Percentiles rank a stretch among this genome's conserved stretches.
These are phyloP conservation scores for Marasmius oreades DNA, from an alignment of 1,284 basidiomycete genomes.

Conservation along the genomic window DNA sequence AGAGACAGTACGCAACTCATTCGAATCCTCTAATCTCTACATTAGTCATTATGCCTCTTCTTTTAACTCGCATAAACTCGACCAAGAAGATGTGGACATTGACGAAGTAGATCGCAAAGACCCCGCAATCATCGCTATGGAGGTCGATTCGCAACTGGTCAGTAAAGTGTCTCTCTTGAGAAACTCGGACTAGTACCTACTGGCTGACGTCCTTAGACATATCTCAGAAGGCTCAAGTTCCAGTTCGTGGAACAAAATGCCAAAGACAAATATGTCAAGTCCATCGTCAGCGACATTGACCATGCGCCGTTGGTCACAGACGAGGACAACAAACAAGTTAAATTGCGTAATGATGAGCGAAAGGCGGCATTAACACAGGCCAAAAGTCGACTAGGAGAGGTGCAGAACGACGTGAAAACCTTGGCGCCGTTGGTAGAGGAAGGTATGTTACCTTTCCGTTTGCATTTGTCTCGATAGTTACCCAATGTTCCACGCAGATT, in stretches of 20 bases:
- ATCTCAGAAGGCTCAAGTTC: conserved; percentile 81
- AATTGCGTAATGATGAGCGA: conserved; percentile 60
- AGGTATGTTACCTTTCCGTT: not conserved
- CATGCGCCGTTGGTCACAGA: conserved; percentile 73
- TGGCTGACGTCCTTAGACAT: conserved; percentile 53
- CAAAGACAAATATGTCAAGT: conserved; percentile 81
- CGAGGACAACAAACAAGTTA: conserved; percentile 68
- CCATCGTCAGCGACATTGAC: conserved; percentile 79
- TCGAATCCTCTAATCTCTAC: conserved; percentile 29
- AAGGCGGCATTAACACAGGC: conserved; percentile 63
- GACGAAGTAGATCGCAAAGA: conserved; percentile 36
- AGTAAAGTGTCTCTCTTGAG: conserved; percentile 14
- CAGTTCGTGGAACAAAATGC: conserved; percentile 85
- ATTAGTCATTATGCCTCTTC: conserved; percentile 32
- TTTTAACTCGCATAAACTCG: conserved; percentile 32
- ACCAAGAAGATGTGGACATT: conserved; percentile 31
- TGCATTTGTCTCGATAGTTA: not conserved
- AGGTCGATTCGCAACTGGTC: conserved; percentile 47
- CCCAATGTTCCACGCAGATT: conserved; percentile 39
- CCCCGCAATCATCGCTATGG: conserved; percentile 42
- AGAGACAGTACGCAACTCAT: conserved; percentile 12
- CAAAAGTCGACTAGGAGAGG: conserved; percentile 60
- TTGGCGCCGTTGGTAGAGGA: conserved; percentile 48
- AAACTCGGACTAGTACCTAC: not conserved
- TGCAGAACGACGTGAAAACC: conserved; percentile 56